A percentile compares a stretch with the other conserved stretches of the same genome.
These are phyloP conservation scores for Sodiomyces alkalinus DNA, from an alignment of 2,329 filamentous ascomycete genomes.

Conservation along the genomic window DNA sequence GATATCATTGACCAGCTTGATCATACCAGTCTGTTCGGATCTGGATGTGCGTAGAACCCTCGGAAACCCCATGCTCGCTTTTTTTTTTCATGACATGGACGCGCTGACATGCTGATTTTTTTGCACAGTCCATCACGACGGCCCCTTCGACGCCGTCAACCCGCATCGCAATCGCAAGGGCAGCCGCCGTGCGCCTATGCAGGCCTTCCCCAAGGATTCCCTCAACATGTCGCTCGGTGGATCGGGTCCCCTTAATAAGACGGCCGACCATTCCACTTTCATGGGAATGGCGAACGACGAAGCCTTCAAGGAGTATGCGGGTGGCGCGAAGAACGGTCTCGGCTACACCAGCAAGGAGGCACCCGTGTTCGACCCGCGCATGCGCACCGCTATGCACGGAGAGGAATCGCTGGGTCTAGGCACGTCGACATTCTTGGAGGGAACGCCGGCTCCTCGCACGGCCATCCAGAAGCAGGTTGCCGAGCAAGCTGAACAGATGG, in stretches of 20 bases:
- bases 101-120: too few species aligned
- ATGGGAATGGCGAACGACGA: constrained; percentile 70
- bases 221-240: constrained; percentile 87
- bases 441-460: constrained; percentile 69
- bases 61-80: too few species aligned
- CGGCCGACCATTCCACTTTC: constrained; percentile 75
- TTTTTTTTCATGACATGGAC: too few species aligned
- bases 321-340: constrained; percentile 17
- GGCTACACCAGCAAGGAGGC: constrained; percentile 18
- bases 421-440: constrained; percentile 90
- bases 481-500: constrained; percentile 43
- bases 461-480: constrained; percentile 64
- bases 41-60: constrained; percentile 69
- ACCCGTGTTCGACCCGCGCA: constrained; percentile 51
- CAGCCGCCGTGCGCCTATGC: constrained; percentile 77
- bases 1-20: constrained; percentile 96
- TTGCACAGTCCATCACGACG: constrained; percentile 77
- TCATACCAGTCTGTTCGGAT: constrained; percentile 89
- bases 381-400: constrained; percentile 60
- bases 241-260: constrained; percentile 65
- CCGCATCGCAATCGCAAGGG: constrained; percentile 83
- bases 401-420: constrained; percentile 73
- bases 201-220: constrained; percentile 86
- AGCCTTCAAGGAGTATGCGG: constrained; percentile 67
- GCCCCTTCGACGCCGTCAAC: constrained; percentile 92